A percentile compares a stretch with the other conserved stretches of the same genome.
Conservation (phyloP, 306 rosid species). For the Cicer yamashitae region DNA sequence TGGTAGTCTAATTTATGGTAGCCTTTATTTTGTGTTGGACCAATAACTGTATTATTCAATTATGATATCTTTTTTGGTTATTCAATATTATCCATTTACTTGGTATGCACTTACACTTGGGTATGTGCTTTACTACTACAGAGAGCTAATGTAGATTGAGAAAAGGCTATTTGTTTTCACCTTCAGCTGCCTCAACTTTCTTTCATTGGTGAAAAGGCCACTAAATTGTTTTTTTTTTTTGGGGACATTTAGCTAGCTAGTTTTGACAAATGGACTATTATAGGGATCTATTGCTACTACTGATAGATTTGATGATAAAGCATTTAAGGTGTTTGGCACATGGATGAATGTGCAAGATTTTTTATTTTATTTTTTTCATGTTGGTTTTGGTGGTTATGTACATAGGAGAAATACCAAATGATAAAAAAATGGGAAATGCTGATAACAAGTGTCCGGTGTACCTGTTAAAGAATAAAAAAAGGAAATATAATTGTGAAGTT, state of each 20-base stretch:
- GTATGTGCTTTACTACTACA: not conserved
- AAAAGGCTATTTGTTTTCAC: not conserved
- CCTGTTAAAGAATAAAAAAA: too few relatives aligned
- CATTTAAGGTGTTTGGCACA: not conserved
- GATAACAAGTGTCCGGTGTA: too few relatives aligned
- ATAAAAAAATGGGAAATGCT: too few relatives aligned
- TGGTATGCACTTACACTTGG: not conserved
- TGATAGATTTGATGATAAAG: not conserved
- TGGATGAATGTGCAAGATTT: not conserved
- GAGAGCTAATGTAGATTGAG: not conserved
- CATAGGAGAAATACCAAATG: too few relatives aligned
- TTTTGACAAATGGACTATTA: too few relatives aligned
- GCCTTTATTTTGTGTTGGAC: slow-evolving; percentile 24
- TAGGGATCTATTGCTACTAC: not conserved
- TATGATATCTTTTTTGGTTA: not conserved
- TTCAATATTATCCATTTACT: not conserved
- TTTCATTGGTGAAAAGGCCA: not conserved
- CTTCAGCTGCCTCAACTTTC: not conserved
- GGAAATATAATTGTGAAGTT: too few relatives aligned
- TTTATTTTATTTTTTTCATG: too few relatives aligned
- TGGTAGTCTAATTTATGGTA: slow-evolving; percentile 9
- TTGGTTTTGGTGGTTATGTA: too few relatives aligned
- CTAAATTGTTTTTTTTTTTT: not conserved
- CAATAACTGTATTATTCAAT: slow-evolving; percentile 33
- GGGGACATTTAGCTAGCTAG: too few relatives aligned